Evolutionary conservation across 179 eudicot species (phyloP).

Genomic region (Spinacia oleracea): DNA sequence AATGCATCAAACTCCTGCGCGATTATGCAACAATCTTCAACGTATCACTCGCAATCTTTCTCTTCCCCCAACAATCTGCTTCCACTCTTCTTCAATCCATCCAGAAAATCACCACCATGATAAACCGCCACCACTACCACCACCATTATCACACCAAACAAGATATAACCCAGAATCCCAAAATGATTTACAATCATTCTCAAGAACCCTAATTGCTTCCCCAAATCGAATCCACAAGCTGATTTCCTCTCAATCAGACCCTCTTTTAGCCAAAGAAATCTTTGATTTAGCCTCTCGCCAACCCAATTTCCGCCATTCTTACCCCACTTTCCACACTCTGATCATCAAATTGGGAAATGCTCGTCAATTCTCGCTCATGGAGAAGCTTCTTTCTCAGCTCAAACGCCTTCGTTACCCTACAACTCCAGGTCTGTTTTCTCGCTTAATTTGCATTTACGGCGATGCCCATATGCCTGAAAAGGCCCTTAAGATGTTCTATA

Average conservation of each 20-base stretch:
- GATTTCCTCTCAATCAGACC: slow-evolving; percentile 71
- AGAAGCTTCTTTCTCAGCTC: slow-evolving; percentile 47
- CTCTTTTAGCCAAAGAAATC: slow-evolving; percentile 84
- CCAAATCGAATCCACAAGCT: slow-evolving; percentile 67
- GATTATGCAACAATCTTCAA: slow-evolving; percentile 10
- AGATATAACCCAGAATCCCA: slow-evolving; percentile 18
- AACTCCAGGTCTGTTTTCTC: slow-evolving; percentile 65
- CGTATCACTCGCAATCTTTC: slow-evolving; percentile 8
- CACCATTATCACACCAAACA: slow-evolving; percentile 1
- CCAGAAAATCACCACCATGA: slow-evolving; percentile 9
- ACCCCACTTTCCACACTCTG: slow-evolving; percentile 59
- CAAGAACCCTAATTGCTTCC: slow-evolving; percentile 44
- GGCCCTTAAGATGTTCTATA: slow-evolving; percentile 64
- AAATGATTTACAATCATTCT: slow-evolving; percentile 25
- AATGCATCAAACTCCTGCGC: slow-evolving; percentile 24
- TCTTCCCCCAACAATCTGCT: slow-evolving; percentile 12
- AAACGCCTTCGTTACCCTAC: slow-evolving; percentile 41
- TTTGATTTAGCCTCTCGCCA: slow-evolving; percentile 77
- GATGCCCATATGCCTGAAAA: slow-evolving; percentile 73
- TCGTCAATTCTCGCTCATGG: slow-evolving; percentile 69
- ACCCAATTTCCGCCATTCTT: slow-evolving; percentile 66
- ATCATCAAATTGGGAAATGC: slow-evolving; percentile 71
- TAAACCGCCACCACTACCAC: neutral
- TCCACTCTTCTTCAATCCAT: slow-evolving; percentile 32
- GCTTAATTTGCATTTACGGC: slow-evolving; percentile 60